phyloP scores from a whole-genome alignment of 2,329 filamentous ascomycete genomes.

The Botrytis squamosa region DNA sequence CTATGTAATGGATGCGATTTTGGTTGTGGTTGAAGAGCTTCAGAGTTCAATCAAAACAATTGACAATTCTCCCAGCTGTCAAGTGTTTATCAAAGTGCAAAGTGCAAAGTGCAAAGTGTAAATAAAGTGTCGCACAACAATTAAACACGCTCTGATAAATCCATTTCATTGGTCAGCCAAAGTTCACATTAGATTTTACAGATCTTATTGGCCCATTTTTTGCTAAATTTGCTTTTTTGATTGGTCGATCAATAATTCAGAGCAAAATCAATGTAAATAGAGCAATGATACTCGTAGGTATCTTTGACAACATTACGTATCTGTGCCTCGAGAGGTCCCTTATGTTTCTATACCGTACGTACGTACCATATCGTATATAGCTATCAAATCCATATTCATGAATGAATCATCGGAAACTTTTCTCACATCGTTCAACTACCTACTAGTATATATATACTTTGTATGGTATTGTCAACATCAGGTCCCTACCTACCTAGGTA shows the following conservation, averaged over 20 bases:
- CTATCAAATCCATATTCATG: not conserved
- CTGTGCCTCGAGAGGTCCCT: not conserved
- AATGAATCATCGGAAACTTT: not conserved
- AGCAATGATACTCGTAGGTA: not conserved
- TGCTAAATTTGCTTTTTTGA: not conserved
- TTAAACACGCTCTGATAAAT: not conserved
- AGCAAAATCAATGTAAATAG: not conserved
- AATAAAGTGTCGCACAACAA: not conserved
- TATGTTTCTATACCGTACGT: not conserved
- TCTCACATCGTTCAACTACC: not conserved
- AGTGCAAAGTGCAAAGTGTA: not conserved
- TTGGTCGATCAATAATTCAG: not conserved
- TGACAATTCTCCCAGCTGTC: not conserved
- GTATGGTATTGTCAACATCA: not conserved
- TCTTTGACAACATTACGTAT: not conserved
- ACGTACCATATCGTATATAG: not conserved
- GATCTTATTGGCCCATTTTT: not conserved
- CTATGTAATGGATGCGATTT: not conserved
- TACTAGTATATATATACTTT: not conserved
- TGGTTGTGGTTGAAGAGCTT: not conserved
- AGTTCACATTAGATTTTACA: not conserved
- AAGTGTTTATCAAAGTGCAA: not conserved
- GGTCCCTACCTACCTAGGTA: not conserved
- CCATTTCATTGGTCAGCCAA: not conserved
- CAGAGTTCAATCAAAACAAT: not conserved